These are phyloP conservation scores for Spathaspora gorwiae DNA, from an alignment of 805 yeast genomes.

Conservation along the genomic window DNA sequence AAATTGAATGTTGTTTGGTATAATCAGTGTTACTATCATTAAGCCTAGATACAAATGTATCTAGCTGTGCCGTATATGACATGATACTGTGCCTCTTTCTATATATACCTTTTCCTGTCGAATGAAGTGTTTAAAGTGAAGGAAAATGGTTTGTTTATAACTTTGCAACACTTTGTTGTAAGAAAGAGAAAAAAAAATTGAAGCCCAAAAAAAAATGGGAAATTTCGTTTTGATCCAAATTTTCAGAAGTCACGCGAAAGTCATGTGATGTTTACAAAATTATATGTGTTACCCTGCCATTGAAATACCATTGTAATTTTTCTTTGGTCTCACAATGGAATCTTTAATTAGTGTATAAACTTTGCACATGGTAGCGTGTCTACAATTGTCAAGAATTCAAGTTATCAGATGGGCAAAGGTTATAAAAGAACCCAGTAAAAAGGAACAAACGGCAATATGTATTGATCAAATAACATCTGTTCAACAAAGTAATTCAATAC, in stretches of 20 bases:
- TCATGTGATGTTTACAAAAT: conserved; percentile 7
- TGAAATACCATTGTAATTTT: too few species aligned
- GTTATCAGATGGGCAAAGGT: too few species aligned
- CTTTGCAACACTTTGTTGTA: too few species aligned
- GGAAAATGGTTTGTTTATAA: neutral
- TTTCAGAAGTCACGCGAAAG: conserved; percentile 6
- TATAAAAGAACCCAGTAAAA: too few species aligned
- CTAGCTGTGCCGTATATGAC: conserved; percentile 55
- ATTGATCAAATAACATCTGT: too few species aligned
- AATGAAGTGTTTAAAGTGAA: neutral
- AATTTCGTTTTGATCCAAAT: conserved; percentile 13
- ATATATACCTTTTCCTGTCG: neutral
- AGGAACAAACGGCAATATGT: too few species aligned
- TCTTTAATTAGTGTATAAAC: too few species aligned
- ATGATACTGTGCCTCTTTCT: conserved; percentile 15
- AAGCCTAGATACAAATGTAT: conserved; percentile 62
- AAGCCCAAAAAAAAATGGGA: conserved; percentile 14
- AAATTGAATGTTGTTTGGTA: conserved; percentile 58
- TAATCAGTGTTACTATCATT: conserved; percentile 49
- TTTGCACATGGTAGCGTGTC: too few species aligned
- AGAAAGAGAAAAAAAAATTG: neutral
- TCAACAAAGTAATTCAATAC: too few species aligned
- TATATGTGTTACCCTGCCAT: too few species aligned
- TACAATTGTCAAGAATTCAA: too few species aligned
- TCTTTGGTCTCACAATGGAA: too few species aligned